A percentile compares a stretch with the other conserved stretches of the same genome.
Evolutionary conservation across 345 rosid genomes (phyloP).

Genomic region (Citrus maxima): DNA sequence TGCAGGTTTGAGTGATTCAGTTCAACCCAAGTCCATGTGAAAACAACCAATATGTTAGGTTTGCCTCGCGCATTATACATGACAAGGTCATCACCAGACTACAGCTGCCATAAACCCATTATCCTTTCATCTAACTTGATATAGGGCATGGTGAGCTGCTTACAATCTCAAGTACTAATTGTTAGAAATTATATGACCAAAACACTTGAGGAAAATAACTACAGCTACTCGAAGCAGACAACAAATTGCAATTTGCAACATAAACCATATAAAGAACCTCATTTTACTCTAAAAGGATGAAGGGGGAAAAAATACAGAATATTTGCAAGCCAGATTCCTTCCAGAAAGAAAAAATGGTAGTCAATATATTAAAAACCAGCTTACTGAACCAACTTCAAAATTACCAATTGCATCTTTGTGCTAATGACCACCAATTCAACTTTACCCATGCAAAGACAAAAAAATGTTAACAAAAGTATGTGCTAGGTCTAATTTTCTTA

Average conservation of each 20-base stretch:
- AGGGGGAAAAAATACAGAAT: not conserved
- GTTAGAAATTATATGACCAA: not conserved
- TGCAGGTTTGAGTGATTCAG: not conserved
- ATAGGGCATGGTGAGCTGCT: not conserved
- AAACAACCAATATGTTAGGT: not conserved
- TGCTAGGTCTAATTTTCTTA: not conserved
- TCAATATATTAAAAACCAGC: not conserved
- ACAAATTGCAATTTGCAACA: not conserved
- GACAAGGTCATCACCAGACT: not conserved
- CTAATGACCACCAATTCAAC: not conserved
- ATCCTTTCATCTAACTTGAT: not conserved
- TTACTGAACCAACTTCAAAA: not conserved
- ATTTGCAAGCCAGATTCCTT: not conserved
- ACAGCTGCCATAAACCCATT: not conserved
- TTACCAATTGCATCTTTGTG: no score
- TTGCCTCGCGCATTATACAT: not conserved
- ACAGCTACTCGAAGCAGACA: not conserved
- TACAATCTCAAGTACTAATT: not conserved
- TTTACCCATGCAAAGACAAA: not conserved
- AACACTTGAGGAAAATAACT: not conserved
- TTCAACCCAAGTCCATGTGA: not conserved
- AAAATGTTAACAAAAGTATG: not conserved
- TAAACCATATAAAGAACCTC: not conserved
- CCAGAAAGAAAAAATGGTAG: not conserved
- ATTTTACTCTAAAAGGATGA: not conserved